Conservation (phyloP, 2,329 filamentous ascomycete genomes). For the Diaporthe sp. region DNA sequence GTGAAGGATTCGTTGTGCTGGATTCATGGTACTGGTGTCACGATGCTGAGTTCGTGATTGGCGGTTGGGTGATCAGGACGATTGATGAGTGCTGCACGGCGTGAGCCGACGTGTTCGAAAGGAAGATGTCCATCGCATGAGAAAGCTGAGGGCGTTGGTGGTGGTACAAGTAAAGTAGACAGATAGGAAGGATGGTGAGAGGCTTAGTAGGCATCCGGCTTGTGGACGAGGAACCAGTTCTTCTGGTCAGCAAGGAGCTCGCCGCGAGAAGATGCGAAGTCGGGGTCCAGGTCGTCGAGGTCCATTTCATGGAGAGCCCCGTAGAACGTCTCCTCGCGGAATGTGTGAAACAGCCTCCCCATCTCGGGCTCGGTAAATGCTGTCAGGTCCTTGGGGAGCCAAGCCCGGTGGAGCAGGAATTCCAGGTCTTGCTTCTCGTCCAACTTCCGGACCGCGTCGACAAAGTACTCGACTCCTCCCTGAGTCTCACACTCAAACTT, state of each 20-base stretch:
- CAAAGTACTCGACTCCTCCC: background rate
- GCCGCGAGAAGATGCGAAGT: no score
- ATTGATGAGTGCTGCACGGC: background rate
- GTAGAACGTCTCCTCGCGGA: background rate
- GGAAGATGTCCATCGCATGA: background rate
- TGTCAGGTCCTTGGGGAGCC: no score
- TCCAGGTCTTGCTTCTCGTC: background rate
- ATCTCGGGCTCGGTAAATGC: background rate
- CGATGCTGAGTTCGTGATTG: background rate
- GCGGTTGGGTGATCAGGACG: background rate
- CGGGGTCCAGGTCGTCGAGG: background rate
- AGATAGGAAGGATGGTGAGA: background rate
- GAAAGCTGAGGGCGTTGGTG: background rate
- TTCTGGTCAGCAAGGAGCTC: background rate
- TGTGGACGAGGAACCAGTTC: background rate
- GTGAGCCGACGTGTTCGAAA: background rate
- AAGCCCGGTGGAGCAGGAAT: background rate
- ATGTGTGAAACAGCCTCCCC: background rate
- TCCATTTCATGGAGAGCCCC: fast-evolving
- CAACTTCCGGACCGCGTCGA: background rate
- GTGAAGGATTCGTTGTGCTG: background rate
- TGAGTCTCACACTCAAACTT: no score
- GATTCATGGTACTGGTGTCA: background rate
- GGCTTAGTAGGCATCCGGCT: background rate
- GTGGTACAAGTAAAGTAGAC: background rate